These are phyloP conservation scores for Colletotrichum australisinense DNA, from an alignment of 2,329 filamentous ascomycete genomes.

Conservation along the genomic window DNA sequence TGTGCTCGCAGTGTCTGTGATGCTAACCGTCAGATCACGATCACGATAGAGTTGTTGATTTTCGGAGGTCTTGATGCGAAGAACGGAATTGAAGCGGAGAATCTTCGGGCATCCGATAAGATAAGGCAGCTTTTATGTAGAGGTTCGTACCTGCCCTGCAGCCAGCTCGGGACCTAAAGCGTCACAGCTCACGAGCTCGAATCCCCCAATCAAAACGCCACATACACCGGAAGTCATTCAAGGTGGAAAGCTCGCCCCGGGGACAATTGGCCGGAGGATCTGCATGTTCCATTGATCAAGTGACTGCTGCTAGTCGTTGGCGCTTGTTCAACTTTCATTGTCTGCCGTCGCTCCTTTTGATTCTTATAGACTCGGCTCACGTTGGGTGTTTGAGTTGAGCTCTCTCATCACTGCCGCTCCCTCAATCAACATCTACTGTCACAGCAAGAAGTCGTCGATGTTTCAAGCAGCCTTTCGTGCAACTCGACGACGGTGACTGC, in stretches of 20 bases:
- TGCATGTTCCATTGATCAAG: conserved; percentile 27
- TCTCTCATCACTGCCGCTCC: neutral
- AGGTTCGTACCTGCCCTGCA: neutral
- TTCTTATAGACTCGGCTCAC: neutral
- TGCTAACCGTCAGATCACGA: neutral
- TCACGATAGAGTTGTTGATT: neutral
- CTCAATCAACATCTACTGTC: neutral
- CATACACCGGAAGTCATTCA: neutral
- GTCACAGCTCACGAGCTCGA: neutral
- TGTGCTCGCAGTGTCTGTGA: neutral
- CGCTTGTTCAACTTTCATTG: neutral
- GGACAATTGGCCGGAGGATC: conserved; percentile 1
- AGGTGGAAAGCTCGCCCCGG: neutral
- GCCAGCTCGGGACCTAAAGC: neutral
- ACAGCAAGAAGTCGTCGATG: conserved; percentile 43
- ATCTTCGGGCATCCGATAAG: conserved; percentile 11
- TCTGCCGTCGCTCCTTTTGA: neutral
- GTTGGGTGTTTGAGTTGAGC: neutral
- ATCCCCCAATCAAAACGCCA: conserved; percentile 10
- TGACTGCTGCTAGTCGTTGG: conserved; percentile 14
- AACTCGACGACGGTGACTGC: conserved; percentile 56
- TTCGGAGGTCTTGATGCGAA: neutral
- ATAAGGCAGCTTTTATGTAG: neutral
- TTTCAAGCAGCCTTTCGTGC: conserved; percentile 49
- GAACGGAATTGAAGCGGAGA: neutral